phyloP scores from a whole-genome alignment of 148 eudicot species.

The Silene latifolia region DNA sequence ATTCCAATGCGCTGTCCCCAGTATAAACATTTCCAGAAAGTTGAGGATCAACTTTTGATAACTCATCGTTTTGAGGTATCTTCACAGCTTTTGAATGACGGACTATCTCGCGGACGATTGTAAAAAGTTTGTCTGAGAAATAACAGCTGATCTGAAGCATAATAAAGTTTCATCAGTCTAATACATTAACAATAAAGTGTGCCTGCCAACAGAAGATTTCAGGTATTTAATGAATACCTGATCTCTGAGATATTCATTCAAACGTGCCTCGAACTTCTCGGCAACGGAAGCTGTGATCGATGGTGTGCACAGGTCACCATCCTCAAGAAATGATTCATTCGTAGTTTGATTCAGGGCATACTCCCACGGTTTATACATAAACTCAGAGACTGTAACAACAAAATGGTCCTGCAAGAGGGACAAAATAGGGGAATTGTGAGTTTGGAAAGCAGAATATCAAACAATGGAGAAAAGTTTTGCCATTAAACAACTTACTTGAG shows the following conservation, averaged over 20 bases:
- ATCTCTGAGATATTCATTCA: constrained; percentile 62
- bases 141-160: constrained; percentile 69
- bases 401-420: constrained; percentile 65
- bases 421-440: not conserved
- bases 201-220: constrained; percentile 2
- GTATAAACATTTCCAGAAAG: constrained; percentile 28
- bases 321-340: constrained; percentile 41
- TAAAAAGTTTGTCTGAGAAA: constrained; percentile 68
- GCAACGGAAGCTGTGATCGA: constrained; percentile 82
- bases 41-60: constrained; percentile 32
- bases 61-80: constrained; percentile 36
- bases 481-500: constrained; percentile 47
- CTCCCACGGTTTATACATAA: constrained; percentile 85
- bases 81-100: constrained; percentile 48
- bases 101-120: constrained; percentile 58
- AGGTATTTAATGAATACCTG: constrained; percentile 45
- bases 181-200: not conserved
- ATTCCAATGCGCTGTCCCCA: constrained; percentile 72
- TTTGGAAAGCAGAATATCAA: not conserved
- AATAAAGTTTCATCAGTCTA: constrained; percentile 8
- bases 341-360: constrained; percentile 54
- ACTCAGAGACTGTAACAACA: constrained; percentile 74
- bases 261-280: constrained; percentile 59
- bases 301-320: constrained; percentile 73
- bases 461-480: not conserved